phyloP scores from a whole-genome alignment of 257 asterid species.

The Thymus quinquecostatus region DNA sequence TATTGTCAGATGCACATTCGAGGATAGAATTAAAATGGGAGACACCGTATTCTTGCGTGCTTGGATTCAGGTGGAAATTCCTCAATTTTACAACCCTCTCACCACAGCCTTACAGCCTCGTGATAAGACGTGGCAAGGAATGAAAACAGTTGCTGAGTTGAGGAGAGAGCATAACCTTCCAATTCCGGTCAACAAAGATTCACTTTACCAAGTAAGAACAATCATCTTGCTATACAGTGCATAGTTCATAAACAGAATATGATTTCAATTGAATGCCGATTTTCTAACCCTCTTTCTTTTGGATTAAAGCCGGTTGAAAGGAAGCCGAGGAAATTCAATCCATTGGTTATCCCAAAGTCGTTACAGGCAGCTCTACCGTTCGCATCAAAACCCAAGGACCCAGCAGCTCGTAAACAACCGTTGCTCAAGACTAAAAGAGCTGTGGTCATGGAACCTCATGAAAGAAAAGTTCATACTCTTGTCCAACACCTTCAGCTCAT shows the following conservation, averaged over 20 bases:
- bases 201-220: conserved; percentile 70
- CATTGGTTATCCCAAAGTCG: conserved; percentile 75
- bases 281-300: conserved; percentile 17
- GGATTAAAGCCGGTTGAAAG: conserved; percentile 74
- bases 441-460: conserved; percentile 84
- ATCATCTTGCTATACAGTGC: not conserved
- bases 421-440: conserved; percentile 64
- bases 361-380: conserved; percentile 78
- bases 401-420: conserved; percentile 48
- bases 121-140: conserved; percentile 77
- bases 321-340: conserved; percentile 81
- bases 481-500: conserved; percentile 76
- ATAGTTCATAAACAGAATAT: not conserved
- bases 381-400: conserved; percentile 75
- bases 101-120: conserved; percentile 96
- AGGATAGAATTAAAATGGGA: conserved; percentile 87
- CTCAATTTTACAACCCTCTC: conserved; percentile 79
- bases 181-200: conserved; percentile 84
- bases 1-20: conserved; percentile 96
- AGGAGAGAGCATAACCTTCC: conserved; percentile 76
- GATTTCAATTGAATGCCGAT: conserved; percentile 11
- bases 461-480: conserved; percentile 64
- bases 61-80: conserved; percentile 96
- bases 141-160: conserved; percentile 89
- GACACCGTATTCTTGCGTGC: conserved; percentile 97